A percentile compares a stretch with the other conserved stretches of the same genome.
Evolutionary conservation across 345 rosid species (phyloP).

Genomic region (Boechera divaricarpa): DNA sequence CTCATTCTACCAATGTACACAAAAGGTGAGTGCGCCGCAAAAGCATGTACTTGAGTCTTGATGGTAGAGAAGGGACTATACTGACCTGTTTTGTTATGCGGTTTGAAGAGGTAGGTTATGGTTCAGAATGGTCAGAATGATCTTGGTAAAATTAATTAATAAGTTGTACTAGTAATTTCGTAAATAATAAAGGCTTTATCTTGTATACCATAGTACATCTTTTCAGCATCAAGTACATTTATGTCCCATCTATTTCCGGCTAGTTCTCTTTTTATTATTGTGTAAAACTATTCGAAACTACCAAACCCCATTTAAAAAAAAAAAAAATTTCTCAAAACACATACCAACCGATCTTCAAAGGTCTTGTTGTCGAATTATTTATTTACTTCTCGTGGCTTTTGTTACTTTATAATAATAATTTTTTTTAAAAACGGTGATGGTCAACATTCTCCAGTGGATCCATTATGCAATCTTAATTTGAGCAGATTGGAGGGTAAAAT

Average conservation of each 20-base stretch:
- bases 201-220: slow-evolving; percentile 3
- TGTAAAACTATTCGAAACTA: neutral
- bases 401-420: neutral
- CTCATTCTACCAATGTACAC: no score
- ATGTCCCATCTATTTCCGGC: slow-evolving; percentile 9
- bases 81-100: neutral
- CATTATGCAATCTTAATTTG: neutral
- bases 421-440: neutral
- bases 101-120: neutral
- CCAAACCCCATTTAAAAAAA: neutral
- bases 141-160: neutral
- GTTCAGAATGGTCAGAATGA: neutral
- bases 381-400: slow-evolving; percentile 33
- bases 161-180: neutral
- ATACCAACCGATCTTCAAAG: slow-evolving; percentile 44
- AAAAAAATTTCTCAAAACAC: neutral
- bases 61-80: neutral
- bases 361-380: slow-evolving; percentile 1
- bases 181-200: neutral
- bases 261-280: neutral
- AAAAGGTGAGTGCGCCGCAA: no score
- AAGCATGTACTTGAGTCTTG: neutral
- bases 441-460: slow-evolving; percentile 27
- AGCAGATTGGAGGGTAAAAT: slow-evolving; percentile 17
- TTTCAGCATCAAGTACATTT: slow-evolving; percentile 10